Base-by-base conservation (phyloP, 139 green algal genomes). In the Chlamydomonas sphaeroides region DNA sequence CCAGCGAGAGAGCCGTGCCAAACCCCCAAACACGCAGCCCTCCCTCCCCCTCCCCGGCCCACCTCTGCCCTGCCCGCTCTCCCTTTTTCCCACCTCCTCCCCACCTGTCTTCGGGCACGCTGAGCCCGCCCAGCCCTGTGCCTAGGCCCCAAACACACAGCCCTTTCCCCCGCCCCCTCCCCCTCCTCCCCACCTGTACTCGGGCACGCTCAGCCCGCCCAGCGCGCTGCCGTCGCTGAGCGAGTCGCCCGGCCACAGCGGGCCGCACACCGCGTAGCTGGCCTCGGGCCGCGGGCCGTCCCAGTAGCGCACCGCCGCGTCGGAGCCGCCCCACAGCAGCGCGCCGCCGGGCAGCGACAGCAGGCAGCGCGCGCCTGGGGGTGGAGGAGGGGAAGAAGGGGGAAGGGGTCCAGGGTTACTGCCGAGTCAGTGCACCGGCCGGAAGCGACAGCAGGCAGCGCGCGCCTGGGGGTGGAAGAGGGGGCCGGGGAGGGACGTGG, bases 251-350 rank as follows among this genome's bases (percentile, higher is more conserved):
- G 68, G 65, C 82, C 89, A 89, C 51, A 89, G 78, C 35, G 88
- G 87, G 17, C 90, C 79, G 57, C 85, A 68, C 76, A 97, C 89
- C 28, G 95, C 85, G 85, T 96, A 97, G 75, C 78, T 91, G 45
- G 84, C 76, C 35, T 94, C 80, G 32, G 90, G 90, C 23, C 76
- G 83, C 10, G 84, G 53, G 25, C 57, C 88, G 45, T 96, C 91
- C 94, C 94, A 97, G 62, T 80, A 88, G 57, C 89, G 85, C 8
- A 94, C 80, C 36, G 59, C 85, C 35, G 86, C 80, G 87, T 97
- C 94, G 57, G 56, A 93, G 63, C 94, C 88, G 57, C 88, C 95
- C 36, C 91, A 90, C 67, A 97, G 80, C 74, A 97, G 62, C 23
- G 80, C 81, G 5, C 92, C 93, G 33, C 68, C 83, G 30, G 86